Base-by-base conservation (phyloP, 768 basidiomycete species). In the Agaricus sinodeliciosus region DNA sequence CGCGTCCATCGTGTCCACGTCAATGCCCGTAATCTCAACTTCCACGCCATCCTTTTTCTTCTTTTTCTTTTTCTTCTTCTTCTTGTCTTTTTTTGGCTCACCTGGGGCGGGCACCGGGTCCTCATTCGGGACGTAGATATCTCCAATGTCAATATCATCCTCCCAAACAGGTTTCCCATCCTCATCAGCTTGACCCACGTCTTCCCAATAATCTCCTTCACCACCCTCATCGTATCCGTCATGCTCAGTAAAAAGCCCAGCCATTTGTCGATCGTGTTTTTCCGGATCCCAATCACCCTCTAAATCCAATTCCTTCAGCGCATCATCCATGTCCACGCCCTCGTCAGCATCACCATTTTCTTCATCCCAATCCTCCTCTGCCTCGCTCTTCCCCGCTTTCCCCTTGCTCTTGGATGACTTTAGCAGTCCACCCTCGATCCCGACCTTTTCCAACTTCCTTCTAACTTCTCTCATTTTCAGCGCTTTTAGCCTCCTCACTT, bases 271-370 rank as follows among this genome's bases (percentile, higher is more conserved):
- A 58, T 96, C 93, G 62, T 96, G 90, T 51, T 80, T 79, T 9
- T 77, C 81, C 11, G 91, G 87, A 60, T 97, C 92, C 87, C 91
- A 98, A 42, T 97, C 94, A 1, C 83, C 90, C 9, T 98, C 94
- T 5, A 99, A 70, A 60, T 95, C 91, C 3, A 95, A 73, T 39
- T 78, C 80, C 48, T 76, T 70, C 47, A 93, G 66, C 3, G 80
- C 89, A 82, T 59, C 52, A 53, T 64, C 63, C 39, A 62, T 55
- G 16, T 62, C 58, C 31, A 51, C 59, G 65, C 72, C 73, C 55
- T 67, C 60, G 37, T 69, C 65, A 22, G 73, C 72, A 2, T 78
- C 55, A 4, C 65, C 68, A 45, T 76, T 31, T 31, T 31, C 31
- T 31, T 7, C 70, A 1, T 54, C 57, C 36, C 18, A 18, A 9